Evolutionary conservation across 1,284 basidiomycete genomes (phyloP).

Genomic region (Apiotrichum siamense): DNA sequence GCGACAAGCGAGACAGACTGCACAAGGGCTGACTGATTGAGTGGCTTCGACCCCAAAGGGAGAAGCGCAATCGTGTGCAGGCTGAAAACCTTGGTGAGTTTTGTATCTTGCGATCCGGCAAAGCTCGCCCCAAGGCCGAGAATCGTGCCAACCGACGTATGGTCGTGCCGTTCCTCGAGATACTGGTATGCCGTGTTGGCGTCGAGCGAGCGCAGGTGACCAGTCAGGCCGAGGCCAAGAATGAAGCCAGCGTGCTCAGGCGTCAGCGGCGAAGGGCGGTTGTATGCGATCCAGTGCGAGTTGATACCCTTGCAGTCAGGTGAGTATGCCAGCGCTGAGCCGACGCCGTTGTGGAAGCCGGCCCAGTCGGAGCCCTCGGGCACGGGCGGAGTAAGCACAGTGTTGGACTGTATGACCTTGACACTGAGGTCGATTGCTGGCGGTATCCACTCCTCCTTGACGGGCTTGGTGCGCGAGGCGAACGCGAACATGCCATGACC

Average conservation of each 20-base stretch:
- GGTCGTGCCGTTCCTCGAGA: slow-evolving; percentile 88
- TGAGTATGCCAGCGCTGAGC: slow-evolving; percentile 76
- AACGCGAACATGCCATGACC: slow-evolving; percentile 84
- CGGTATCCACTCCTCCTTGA: slow-evolving; percentile 68
- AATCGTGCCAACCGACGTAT: slow-evolving; percentile 86
- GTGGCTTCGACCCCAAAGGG: slow-evolving; percentile 75
- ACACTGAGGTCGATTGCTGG: slow-evolving; percentile 74
- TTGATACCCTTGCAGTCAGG: slow-evolving; percentile 71
- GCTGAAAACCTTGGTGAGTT: slow-evolving; percentile 83
- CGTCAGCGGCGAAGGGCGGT: slow-evolving; percentile 76
- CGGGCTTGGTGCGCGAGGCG: slow-evolving; percentile 63
- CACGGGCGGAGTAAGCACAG: slow-evolving; percentile 53
- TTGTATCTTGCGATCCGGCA: slow-evolving; percentile 76
- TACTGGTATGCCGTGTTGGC: slow-evolving; percentile 80
- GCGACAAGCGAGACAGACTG: slow-evolving; percentile 85
- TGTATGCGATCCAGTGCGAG: slow-evolving; percentile 90
- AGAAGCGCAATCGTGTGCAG: slow-evolving; percentile 90
- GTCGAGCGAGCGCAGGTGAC: slow-evolving; percentile 78
- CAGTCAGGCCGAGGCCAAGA: slow-evolving; percentile 83
- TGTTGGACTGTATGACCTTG: slow-evolving; percentile 54
- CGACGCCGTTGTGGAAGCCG: slow-evolving; percentile 95
- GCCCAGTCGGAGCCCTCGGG: slow-evolving; percentile 79
- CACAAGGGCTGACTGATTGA: slow-evolving; percentile 82
- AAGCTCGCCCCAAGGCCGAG: slow-evolving; percentile 88
- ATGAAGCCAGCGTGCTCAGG: slow-evolving; percentile 93